Conservation (phyloP, 2,329 filamentous ascomycete genomes). For the Cercospora brassicicola region DNA sequence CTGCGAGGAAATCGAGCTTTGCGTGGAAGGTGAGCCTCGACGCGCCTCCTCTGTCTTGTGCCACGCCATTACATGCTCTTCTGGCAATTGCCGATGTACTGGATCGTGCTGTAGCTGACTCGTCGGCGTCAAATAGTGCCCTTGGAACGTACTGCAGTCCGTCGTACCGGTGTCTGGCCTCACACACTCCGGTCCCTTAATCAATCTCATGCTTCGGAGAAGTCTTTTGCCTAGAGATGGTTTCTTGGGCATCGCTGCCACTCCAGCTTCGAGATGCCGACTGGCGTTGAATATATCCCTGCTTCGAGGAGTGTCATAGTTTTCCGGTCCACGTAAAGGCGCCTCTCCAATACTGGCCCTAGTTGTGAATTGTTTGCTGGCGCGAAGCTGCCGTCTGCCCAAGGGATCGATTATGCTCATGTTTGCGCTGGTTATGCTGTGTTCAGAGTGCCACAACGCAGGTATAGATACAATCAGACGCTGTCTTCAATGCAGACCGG, state of each 20-base stretch:
- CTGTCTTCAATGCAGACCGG: not conserved
- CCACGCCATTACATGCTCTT: conserved; percentile 3
- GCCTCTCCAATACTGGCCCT: not conserved
- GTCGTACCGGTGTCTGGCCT: not conserved
- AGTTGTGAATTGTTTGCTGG: not conserved
- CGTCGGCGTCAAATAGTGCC: not conserved
- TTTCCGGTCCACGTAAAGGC: conserved; percentile 9
- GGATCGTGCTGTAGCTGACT: not conserved
- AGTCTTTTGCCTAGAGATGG: not conserved
- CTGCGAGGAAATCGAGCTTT: not conserved
- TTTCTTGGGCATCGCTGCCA: not conserved
- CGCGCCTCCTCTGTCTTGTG: not conserved
- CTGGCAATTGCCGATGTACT: conserved; percentile 5
- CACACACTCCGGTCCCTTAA: not conserved
- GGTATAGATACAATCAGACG: not conserved
- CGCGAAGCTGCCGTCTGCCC: not conserved
- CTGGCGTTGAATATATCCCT: conserved; percentile 10
- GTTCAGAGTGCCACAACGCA: not conserved
- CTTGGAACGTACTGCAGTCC: not conserved
- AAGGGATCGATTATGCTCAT: conserved; percentile 12
- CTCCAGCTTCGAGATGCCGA: not conserved
- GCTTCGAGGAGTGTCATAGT: conserved; percentile 10
- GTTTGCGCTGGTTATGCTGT: not conserved
- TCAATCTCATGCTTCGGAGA: not conserved
- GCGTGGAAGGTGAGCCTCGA: not conserved